phyloP scores from a whole-genome alignment of 2,329 filamentous ascomycete genomes.

The Pseudopithomyces chartarum region DNA sequence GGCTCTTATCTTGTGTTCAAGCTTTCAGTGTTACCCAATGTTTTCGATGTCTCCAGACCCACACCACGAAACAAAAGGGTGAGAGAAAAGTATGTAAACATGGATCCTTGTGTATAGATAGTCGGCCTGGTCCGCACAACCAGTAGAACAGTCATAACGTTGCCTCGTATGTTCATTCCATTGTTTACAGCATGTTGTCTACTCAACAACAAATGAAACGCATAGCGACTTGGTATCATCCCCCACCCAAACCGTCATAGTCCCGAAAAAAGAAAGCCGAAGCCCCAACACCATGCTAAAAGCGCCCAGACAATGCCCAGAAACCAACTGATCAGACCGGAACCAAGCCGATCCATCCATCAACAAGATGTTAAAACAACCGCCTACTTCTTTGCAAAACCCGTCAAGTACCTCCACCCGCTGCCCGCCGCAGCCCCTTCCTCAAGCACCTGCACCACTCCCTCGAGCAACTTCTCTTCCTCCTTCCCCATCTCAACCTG shows the following conservation, averaged over 20 bases:
- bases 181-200: neutral
- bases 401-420: conserved; percentile 65
- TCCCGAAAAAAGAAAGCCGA: neutral
- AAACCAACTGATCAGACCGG: neutral
- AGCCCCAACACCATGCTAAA: conserved; percentile 28
- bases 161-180: conserved; percentile 19
- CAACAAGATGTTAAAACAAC: conserved; percentile 9
- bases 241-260: neutral
- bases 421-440: conserved; percentile 63
- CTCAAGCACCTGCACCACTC: conserved; percentile 62
- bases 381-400: conserved; percentile 49
- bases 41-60: too few species aligned
- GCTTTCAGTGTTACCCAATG: too few species aligned
- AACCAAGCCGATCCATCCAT: conserved; percentile 11
- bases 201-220: conserved; percentile 27
- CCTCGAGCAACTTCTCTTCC: conserved; percentile 58
- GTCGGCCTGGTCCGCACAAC: neutral
- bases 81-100: too few species aligned
- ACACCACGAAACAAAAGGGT: too few species aligned
- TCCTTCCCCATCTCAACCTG: conserved; percentile 82
- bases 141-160: conserved; percentile 10
- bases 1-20: too few species aligned
- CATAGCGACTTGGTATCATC: conserved; percentile 37
- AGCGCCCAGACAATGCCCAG: conserved; percentile 9
- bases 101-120: too few species aligned